These are phyloP conservation scores for Termitomyces sp. DNA, from an alignment of 1,284 basidiomycete species.

Conservation along the genomic window DNA sequence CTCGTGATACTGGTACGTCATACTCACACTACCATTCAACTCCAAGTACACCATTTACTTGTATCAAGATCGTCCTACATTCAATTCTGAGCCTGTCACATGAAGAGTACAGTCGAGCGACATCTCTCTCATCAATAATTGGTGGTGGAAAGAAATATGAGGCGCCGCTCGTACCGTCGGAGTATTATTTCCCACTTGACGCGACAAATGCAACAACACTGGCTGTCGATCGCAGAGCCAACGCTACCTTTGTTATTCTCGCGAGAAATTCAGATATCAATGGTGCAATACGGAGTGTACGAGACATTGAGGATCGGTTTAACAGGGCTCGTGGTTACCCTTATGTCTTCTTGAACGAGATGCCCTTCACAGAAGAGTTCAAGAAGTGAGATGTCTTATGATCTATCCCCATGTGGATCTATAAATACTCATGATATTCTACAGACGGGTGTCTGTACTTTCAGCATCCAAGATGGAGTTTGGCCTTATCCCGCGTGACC, in stretches of 20 bases:
- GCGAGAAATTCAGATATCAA: constrained; percentile 67
- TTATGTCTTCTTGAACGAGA: constrained; percentile 74
- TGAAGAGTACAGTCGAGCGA: constrained; percentile 63
- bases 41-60: background rate
- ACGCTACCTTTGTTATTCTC: constrained; percentile 65
- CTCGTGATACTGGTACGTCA: constrained; percentile 48
- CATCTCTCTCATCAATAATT: constrained; percentile 52
- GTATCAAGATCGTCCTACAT: constrained; percentile 51
- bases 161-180: constrained; percentile 10
- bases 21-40: background rate
- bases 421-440: background rate
- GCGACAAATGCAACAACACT: constrained; percentile 16
- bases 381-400: constrained; percentile 38
- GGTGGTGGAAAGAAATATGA: constrained; percentile 18
- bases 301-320: constrained; percentile 58
- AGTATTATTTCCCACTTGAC: constrained; percentile 17
- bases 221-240: constrained; percentile 36
- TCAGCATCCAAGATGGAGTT: constrained; percentile 17
- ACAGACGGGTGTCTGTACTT: constrained; percentile 15
- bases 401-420: background rate
- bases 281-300: constrained; percentile 52
- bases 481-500: constrained; percentile 37
- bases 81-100: constrained; percentile 66
- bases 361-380: constrained; percentile 68
- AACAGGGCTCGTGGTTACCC: constrained; percentile 65